Conservation (phyloP, 2,329 filamentous ascomycete genomes). For the Aspergillus sp. region DNA sequence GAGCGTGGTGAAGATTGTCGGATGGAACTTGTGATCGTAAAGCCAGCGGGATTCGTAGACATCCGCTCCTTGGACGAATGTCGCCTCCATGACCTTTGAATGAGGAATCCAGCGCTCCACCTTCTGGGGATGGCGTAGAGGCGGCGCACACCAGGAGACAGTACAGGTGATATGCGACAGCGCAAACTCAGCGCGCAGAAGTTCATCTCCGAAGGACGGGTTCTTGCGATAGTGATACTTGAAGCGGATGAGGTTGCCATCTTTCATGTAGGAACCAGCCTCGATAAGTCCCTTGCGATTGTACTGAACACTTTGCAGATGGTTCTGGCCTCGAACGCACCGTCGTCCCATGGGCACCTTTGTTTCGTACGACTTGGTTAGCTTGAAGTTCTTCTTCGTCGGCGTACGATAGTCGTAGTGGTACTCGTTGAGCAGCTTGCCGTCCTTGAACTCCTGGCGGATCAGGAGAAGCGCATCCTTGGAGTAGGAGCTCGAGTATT, state of each 20-base stretch:
- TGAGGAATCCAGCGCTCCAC: constrained; percentile 56
- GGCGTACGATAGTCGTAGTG: constrained; percentile 46
- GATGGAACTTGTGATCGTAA: constrained; percentile 50
- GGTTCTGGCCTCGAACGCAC: constrained; percentile 46
- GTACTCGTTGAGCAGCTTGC: constrained; percentile 45
- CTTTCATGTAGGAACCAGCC: constrained; percentile 53
- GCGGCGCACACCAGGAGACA: constrained; percentile 55
- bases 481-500: constrained; percentile 48
- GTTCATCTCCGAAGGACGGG: constrained; percentile 52
- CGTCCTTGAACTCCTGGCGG: constrained; percentile 46
- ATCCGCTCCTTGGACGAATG: constrained; percentile 52
- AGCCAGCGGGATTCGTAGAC: constrained; percentile 52
- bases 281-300: constrained; percentile 53
- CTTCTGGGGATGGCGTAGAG: constrained; percentile 49
- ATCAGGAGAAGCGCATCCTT: constrained; percentile 44
- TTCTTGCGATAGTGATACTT: constrained; percentile 56
- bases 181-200: constrained; percentile 55
- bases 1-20: constrained; percentile 46
- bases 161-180: constrained; percentile 54
- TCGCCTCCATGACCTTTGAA: constrained; percentile 54
- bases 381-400: constrained; percentile 23
- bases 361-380: constrained; percentile 21
- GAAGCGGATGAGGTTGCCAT: constrained; percentile 53
- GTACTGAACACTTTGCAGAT: constrained; percentile 50
- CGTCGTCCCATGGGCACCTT: constrained; percentile 46